Base-by-base conservation (phyloP, 768 basidiomycete genomes). In the Termitomyces sp. region DNA sequence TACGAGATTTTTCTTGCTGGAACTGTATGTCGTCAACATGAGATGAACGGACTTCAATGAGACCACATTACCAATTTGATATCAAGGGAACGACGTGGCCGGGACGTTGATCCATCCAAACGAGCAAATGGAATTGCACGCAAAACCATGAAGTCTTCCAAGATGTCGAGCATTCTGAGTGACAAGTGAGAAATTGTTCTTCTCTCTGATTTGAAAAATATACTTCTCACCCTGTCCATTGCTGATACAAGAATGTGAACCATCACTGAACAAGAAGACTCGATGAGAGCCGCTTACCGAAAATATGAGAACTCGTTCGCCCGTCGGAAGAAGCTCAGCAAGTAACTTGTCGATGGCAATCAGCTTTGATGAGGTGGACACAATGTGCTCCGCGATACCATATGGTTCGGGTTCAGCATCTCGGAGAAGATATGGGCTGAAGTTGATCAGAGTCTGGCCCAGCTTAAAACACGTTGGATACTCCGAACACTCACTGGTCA, bases 251-350 rank as follows among this genome's bases (percentile, higher is more conserved):
- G 28, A n/a, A 21, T 14, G 19, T 53, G 44, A 57, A 39, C 30
- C 42, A 21, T 19, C 11, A 6, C 21, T 28, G 42, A 3, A 7
- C 27, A 19, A 30, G 12, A 16, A 21, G 28, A 55, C 43, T 19
- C 23, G 21, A 6, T 2, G 11, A 19, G 14, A 30, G 12, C 54
- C 23, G 70, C 79, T 44, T 56, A 82, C 84, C 58, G 85, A 83
- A 68, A 89, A 89, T 23, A 89, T 84, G 19, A 90, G 73, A 16
- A 86, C 84, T 32, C 79, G 74, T 60, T 86, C 85, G 51, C 78
- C 82, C 61, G 79, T 81, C 0, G 84, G 82, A 8, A 86, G 71
- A 48, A 80, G 70, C 46, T 84, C 76, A 9, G 72, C 70, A 25
- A 86, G 72, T 11, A 86, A 65, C 61, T 86, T 86, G 72, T 86